Evolutionary conservation across 225 moss, liverwort and hornwort species (phyloP).

Genomic region (Pseudoscleropodium purum): DNA sequence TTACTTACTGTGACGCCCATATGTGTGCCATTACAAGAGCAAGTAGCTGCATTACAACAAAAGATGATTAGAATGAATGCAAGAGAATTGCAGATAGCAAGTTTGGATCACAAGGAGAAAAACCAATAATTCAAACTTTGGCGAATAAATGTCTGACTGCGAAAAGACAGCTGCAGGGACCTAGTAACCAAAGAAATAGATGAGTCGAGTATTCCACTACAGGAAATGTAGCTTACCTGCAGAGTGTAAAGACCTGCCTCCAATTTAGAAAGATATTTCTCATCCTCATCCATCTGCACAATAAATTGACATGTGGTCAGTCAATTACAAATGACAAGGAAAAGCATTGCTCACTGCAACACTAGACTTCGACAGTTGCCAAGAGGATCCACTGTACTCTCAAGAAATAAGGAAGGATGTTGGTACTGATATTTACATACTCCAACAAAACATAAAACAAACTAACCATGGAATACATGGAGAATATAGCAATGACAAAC

Average conservation of each 20-base stretch:
- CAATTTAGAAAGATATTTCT: constrained; percentile 81
- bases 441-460: neutral
- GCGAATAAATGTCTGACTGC: neutral
- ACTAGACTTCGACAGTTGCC: neutral
- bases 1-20: constrained; percentile 86
- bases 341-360: neutral
- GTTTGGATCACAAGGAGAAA: neutral
- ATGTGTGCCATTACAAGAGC: constrained; percentile 75
- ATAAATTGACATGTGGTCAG: neutral
- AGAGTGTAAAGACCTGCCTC: constrained; percentile 93
- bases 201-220: neutral
- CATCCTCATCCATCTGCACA: constrained; percentile 89
- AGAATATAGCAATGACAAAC: constrained; percentile 19
- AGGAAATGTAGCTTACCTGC: constrained; percentile 40
- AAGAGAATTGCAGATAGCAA: neutral
- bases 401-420: neutral
- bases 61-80: neutral
- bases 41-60: constrained; percentile 60
- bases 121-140: neutral
- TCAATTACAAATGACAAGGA: neutral
- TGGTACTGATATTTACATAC: neutral
- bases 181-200: neutral
- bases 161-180: neutral
- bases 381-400: neutral
- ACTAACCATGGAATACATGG: neutral